Evolutionary conservation across 164 flowering plant species (phyloP), one percentile per base, ranked within the genome.

Genomic region (Chimonanthus salicifolius): DNA sequence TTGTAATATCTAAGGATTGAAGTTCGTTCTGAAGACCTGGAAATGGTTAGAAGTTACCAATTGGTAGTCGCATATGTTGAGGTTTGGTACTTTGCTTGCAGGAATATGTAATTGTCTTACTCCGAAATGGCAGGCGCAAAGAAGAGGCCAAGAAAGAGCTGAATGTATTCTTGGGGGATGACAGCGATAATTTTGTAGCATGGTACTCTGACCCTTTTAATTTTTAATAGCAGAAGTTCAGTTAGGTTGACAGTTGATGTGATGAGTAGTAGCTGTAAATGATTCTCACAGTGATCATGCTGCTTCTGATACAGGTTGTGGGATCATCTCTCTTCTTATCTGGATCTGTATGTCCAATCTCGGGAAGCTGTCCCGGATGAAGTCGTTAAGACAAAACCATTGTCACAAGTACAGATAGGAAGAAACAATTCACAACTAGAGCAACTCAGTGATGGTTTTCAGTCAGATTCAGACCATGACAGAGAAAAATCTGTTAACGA

Each of bases 41-140:
- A 69, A 5, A 49, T 33, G 18, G 13, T 18, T 13, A 48, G 58
- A 49, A 6, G 11, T 49, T 49, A 49, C 49, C 8, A 9, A 16
- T 18, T n/a, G 49, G 49, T 20, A 18, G 54, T 69, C 3, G 13
- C 4, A 50, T 18, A 54, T 18, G 54, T 43, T 8, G 58, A 71
- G 62, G 49, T 77, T 71, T 70, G 5, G 33, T 15, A 48, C 80
- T 64, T 76, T 44, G 64, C 33, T 75, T 84, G 81, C 90, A 93
- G 99, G 97, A 95, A 73, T 95, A 95, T 85, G 97, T 95, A 8
- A 87, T 95, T 74, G 97, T 95, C 33, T 83, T 95, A 73, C 87
- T 95, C 9, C 86, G 87, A 81, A 95, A 95, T 85, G 97, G 99
- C 70, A 84, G 94, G 82, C 79, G 80, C 68, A 95, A 86, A 79